phyloP scores from a whole-genome alignment of 1,284 basidiomycete genomes.

The Tetrapyrgos nigripes region DNA sequence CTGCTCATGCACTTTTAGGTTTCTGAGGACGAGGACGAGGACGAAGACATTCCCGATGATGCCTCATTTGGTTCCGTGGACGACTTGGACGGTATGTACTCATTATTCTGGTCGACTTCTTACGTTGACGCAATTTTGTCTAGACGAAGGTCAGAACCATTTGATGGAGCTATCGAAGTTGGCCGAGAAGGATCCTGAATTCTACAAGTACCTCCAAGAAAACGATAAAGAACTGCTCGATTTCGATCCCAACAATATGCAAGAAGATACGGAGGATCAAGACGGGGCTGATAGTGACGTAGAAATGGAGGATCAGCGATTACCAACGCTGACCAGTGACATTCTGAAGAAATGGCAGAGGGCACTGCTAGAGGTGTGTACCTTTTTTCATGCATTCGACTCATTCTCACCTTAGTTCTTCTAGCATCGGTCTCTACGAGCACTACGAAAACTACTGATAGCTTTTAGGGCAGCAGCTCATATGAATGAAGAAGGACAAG shows the following conservation, averaged over 20 bases:
- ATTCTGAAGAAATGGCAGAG: slow-evolving; percentile 89
- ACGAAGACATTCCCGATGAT: slow-evolving; percentile 62
- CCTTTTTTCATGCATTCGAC: neutral
- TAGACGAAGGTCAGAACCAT: slow-evolving; percentile 78
- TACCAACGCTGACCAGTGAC: slow-evolving; percentile 76
- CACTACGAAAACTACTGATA: slow-evolving; percentile 84
- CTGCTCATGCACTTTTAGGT: slow-evolving; percentile 40
- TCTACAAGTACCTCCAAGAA: slow-evolving; percentile 97
- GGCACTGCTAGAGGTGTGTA: slow-evolving; percentile 81
- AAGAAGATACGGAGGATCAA: slow-evolving; percentile 40
- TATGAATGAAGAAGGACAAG: slow-evolving; percentile 87
- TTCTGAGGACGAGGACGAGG: slow-evolving; percentile 52
- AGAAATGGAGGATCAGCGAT: slow-evolving; percentile 49
- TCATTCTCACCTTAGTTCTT: neutral
- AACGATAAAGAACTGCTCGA: slow-evolving; percentile 91
- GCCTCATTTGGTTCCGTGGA: slow-evolving; percentile 80
- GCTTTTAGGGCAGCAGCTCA: slow-evolving; percentile 91
- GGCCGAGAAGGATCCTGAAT: slow-evolving; percentile 96
- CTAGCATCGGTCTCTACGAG: slow-evolving; percentile 86
- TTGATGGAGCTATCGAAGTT: slow-evolving; percentile 87
- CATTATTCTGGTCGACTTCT: neutral
- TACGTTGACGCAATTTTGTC: no score
- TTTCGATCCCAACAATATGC: slow-evolving; percentile 60
- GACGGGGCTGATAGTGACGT: slow-evolving; percentile 49
- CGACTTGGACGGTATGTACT: slow-evolving; percentile 67